These are phyloP conservation scores for Tuber aestivum DNA, from an alignment of 495 filamentous ascomycete species.

Conservation along the genomic window DNA sequence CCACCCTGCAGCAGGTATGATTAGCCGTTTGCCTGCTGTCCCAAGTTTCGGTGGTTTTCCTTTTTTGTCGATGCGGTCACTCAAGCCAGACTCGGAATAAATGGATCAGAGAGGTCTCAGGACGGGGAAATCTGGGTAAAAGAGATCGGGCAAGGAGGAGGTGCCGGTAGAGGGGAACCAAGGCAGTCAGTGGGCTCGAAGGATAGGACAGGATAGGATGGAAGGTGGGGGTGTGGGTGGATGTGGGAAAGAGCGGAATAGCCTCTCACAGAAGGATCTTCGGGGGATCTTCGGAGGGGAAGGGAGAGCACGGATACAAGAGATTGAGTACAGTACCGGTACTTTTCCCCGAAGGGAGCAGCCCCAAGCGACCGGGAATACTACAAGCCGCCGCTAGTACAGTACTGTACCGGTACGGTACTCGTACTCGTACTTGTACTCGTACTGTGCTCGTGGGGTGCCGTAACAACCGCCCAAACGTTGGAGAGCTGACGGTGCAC, in stretches of 20 bases:
- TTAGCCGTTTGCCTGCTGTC: not conserved
- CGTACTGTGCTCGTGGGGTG: slow-evolving; percentile 17
- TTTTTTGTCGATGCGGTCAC: slow-evolving; percentile 8
- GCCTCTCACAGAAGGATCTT: slow-evolving; percentile 23
- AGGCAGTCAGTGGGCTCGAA: slow-evolving; percentile 25
- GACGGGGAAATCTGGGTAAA: slow-evolving; percentile 15
- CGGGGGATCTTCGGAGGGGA: slow-evolving; percentile 17
- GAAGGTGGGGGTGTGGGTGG: slow-evolving; percentile 23
- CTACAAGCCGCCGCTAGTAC: slow-evolving; percentile 19
- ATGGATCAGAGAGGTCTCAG: slow-evolving; percentile 16
- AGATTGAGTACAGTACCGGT: too few species aligned
- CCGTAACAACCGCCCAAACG: slow-evolving; percentile 27
- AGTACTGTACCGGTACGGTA: too few species aligned
- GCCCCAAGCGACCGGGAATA: slow-evolving; percentile 31
- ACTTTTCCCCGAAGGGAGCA: slow-evolving; percentile 23
- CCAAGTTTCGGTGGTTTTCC: slow-evolving; percentile 5
- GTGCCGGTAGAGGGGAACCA: slow-evolving; percentile 15
- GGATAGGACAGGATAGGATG: slow-evolving; percentile 12
- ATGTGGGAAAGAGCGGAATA: slow-evolving; percentile 12
- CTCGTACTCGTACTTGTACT: too few species aligned
- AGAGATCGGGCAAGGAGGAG: slow-evolving; percentile 10
- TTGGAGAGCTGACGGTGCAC: not conserved
- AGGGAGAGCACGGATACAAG: not conserved
- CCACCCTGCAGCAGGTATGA: not conserved
- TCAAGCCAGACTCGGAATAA: slow-evolving; percentile 18